phyloP scores from a whole-genome alignment of 2,329 filamentous ascomycete genomes.

The Pseudodiploospora longispora region DNA sequence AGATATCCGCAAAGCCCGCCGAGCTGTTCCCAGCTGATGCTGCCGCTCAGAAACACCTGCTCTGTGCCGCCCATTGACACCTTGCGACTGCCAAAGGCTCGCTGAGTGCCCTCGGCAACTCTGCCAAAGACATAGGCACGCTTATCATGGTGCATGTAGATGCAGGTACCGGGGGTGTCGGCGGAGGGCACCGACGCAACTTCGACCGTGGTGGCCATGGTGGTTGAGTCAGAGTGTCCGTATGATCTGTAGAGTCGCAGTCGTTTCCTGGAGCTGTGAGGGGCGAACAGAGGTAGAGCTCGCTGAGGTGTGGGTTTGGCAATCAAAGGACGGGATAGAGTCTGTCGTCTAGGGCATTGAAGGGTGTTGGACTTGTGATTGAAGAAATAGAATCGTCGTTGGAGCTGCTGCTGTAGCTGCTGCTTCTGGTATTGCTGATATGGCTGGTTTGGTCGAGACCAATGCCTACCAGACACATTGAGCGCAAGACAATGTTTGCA shows the following conservation, averaged over 20 bases:
- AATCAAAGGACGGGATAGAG: neutral
- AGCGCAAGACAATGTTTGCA: constrained; percentile 2
- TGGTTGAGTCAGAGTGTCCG: constrained; percentile 9
- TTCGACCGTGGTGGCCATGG: constrained; percentile 68
- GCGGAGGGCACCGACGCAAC: constrained; percentile 75
- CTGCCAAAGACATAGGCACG: constrained; percentile 82
- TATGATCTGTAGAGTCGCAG: constrained; percentile 10
- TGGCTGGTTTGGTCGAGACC: too few species aligned
- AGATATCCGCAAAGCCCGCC: constrained; percentile 82
- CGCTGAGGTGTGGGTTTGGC: neutral
- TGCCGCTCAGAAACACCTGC: constrained; percentile 77
- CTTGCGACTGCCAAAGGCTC: constrained; percentile 62
- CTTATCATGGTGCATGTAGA: constrained; percentile 73
- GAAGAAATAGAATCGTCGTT: neutral
- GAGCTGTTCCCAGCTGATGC: constrained; percentile 63
- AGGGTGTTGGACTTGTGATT: too few species aligned
- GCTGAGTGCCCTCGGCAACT: constrained; percentile 75
- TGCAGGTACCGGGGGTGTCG: constrained; percentile 73
- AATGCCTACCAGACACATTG: constrained; percentile 1
- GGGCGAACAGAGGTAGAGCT: neutral
- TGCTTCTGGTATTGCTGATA: too few species aligned
- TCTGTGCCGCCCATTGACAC: constrained; percentile 56
- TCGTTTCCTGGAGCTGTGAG: neutral
- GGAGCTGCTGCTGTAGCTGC: neutral
- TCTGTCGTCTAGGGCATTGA: too few species aligned